Evolutionary conservation across 768 basidiomycete species (phyloP).

Genomic region (Trametes punicea): DNA sequence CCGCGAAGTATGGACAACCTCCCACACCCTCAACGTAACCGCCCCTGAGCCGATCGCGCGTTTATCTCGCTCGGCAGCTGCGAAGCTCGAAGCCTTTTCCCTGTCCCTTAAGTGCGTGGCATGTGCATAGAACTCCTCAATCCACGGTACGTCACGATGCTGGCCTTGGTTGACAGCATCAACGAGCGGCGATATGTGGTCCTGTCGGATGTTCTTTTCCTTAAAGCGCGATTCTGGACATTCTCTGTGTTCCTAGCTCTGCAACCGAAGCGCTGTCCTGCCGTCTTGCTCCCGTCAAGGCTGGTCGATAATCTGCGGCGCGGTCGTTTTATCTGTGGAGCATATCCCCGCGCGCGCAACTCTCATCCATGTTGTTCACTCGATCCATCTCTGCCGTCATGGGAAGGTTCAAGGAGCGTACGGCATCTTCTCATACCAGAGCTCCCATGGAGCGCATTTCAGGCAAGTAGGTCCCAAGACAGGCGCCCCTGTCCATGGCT

Average conservation of each 20-base stretch:
- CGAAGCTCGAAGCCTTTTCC: not conserved
- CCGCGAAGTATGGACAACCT: not conserved
- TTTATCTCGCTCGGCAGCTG: not conserved
- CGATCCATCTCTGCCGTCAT: not conserved
- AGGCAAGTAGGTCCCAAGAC: no score
- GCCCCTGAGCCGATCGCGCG: conserved; percentile 1
- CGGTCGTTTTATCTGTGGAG: no score
- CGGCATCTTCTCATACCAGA: no score
- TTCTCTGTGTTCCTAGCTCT: not conserved
- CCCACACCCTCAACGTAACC: conserved; percentile 6
- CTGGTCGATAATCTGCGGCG: no score
- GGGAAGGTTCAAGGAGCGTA: no score
- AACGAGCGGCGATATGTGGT: not conserved
- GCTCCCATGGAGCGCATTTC: no score
- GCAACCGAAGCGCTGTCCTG: not conserved
- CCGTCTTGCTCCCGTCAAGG: not conserved
- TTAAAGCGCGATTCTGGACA: no score
- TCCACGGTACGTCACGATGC: not conserved
- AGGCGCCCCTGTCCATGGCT: no score
- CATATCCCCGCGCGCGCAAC: not conserved
- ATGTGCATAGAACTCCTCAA: not conserved
- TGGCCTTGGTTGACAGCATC: not conserved
- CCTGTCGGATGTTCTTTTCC: not conserved
- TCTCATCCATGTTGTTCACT: not conserved
- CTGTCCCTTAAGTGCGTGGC: no score